These are phyloP conservation scores for Ophiosphaerella korrae DNA, from an alignment of 2,329 filamentous ascomycete genomes.

Conservation along the genomic window DNA sequence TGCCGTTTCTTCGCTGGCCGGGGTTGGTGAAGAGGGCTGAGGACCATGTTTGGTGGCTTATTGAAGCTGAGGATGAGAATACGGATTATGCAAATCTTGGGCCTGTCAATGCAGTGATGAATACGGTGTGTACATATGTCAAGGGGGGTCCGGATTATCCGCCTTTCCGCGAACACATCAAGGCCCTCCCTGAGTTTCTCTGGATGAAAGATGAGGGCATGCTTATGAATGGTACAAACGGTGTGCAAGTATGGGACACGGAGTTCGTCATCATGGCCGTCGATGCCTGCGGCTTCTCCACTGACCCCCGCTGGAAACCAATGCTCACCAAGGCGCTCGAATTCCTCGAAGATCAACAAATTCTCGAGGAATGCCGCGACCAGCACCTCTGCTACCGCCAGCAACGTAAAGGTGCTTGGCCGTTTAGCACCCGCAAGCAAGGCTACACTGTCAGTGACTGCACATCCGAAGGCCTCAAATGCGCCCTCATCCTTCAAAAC, in stretches of 20 bases:
- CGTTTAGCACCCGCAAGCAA: slow-evolving; percentile 89
- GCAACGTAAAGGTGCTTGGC: slow-evolving; percentile 90
- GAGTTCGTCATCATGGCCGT: slow-evolving; percentile 85
- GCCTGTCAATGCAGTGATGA: slow-evolving; percentile 89
- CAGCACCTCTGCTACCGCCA: slow-evolving; percentile 86
- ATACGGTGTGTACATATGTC: slow-evolving; percentile 84
- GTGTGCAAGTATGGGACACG: slow-evolving; percentile 98
- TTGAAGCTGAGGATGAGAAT: slow-evolving; percentile 91
- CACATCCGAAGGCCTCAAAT: slow-evolving; percentile 87
- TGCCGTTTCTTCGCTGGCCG: slow-evolving; percentile 73
- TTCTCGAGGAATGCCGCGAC: slow-evolving; percentile 79
- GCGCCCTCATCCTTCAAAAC: slow-evolving; percentile 82
- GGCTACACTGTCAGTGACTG: slow-evolving; percentile 97
- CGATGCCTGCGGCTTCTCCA: slow-evolving; percentile 77
- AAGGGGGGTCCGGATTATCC: slow-evolving; percentile 76
- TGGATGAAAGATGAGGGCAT: slow-evolving; percentile 94
- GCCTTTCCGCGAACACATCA: slow-evolving; percentile 75
- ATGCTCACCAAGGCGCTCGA: slow-evolving; percentile 83
- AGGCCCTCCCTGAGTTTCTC: slow-evolving; percentile 82
- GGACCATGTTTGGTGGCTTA: slow-evolving; percentile 78
- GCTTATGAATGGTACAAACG: slow-evolving; percentile 94
- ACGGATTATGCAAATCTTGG: slow-evolving; percentile 85
- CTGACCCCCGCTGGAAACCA: slow-evolving; percentile 75
- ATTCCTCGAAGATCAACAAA: slow-evolving; percentile 90
- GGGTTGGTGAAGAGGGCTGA: slow-evolving; percentile 73